A percentile compares a stretch with the other conserved stretches of the same genome.
phyloP scores from a whole-genome alignment of 768 basidiomycete species.

The Floccularia luteovirens region DNA sequence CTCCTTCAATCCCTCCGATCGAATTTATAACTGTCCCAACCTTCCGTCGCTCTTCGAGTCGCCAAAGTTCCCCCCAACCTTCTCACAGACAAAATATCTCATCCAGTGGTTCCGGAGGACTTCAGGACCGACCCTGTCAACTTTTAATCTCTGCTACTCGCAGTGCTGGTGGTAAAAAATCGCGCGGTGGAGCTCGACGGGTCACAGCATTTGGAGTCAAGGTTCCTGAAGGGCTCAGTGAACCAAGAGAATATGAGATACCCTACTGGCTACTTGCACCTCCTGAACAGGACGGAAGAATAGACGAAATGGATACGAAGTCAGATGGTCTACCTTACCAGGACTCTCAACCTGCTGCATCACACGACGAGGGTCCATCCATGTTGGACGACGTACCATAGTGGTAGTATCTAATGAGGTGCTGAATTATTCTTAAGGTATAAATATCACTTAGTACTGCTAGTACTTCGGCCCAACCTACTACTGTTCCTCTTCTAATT shows the following conservation, averaged over 20 bases:
- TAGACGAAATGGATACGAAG: background rate
- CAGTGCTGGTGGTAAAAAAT: slow-evolving; percentile 28
- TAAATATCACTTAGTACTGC: too few species aligned
- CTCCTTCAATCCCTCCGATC: slow-evolving; percentile 18
- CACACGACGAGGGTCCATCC: too few species aligned
- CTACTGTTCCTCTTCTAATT: too few species aligned
- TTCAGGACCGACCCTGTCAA: slow-evolving; percentile 12
- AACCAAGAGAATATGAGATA: slow-evolving; percentile 45
- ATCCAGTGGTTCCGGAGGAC: slow-evolving; percentile 9
- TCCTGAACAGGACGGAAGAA: background rate
- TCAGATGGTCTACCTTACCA: background rate
- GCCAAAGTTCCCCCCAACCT: slow-evolving; percentile 9
- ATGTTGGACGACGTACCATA: too few species aligned
- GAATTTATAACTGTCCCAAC: slow-evolving; percentile 13
- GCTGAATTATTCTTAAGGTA: too few species aligned
- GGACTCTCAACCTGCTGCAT: too few species aligned
- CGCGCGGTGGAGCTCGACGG: slow-evolving; percentile 44
- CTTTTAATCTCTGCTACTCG: slow-evolving; percentile 40
- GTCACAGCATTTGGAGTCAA: slow-evolving; percentile 54
- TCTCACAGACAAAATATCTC: slow-evolving; percentile 9
- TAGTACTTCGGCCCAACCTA: too few species aligned
- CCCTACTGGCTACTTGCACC: slow-evolving; percentile 40
- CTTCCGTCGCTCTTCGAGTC: slow-evolving; percentile 9
- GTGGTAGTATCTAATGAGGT: too few species aligned
- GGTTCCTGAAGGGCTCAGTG: slow-evolving; percentile 40